phyloP scores from a whole-genome alignment of 2,329 filamentous ascomycete species.

The Neophaeococcomyces aloes region DNA sequence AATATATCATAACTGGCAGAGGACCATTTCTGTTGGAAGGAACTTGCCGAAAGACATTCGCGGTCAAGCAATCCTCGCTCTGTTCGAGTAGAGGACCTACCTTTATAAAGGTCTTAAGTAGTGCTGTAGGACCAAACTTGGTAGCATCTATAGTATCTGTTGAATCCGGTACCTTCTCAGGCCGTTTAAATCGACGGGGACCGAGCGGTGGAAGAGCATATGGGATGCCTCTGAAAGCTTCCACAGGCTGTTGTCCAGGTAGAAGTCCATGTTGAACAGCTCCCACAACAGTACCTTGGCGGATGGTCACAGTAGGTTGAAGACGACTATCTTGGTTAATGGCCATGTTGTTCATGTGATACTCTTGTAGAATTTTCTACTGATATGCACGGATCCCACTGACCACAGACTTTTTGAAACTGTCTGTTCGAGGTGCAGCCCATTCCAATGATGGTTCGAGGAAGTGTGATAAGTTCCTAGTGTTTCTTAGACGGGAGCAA shows the following conservation, averaged over 20 bases:
- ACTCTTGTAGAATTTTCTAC: too few relatives aligned
- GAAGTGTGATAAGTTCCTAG: too few relatives aligned
- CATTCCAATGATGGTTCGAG: too few relatives aligned
- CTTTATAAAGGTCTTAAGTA: background rate
- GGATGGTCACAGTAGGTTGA: too few relatives aligned
- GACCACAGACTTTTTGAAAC: too few relatives aligned
- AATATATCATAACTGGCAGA: constrained; percentile 36
- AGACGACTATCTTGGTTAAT: too few relatives aligned
- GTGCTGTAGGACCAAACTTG: background rate
- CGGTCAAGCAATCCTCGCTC: constrained; percentile 24
- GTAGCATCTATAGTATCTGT: constrained; percentile 17
- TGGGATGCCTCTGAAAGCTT: constrained; percentile 39
- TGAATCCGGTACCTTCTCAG: constrained; percentile 13
- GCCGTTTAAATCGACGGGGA: constrained; percentile 35
- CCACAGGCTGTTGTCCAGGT: constrained; percentile 21
- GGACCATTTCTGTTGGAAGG: constrained; percentile 21
- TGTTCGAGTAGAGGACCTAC: too few relatives aligned
- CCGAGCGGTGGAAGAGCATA: constrained; percentile 39
- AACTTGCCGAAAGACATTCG: constrained; percentile 24
- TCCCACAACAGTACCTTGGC: too few relatives aligned
- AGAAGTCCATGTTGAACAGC: constrained; percentile 1
- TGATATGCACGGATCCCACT: too few relatives aligned
- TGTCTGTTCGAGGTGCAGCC: too few relatives aligned
- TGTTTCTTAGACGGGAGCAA: too few relatives aligned
- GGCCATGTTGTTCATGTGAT: too few relatives aligned